Percentiles rank a stretch among this genome's conserved stretches.
phyloP scores from a whole-genome alignment of 2,329 filamentous ascomycete species.

The Fusarium heterosporum region DNA sequence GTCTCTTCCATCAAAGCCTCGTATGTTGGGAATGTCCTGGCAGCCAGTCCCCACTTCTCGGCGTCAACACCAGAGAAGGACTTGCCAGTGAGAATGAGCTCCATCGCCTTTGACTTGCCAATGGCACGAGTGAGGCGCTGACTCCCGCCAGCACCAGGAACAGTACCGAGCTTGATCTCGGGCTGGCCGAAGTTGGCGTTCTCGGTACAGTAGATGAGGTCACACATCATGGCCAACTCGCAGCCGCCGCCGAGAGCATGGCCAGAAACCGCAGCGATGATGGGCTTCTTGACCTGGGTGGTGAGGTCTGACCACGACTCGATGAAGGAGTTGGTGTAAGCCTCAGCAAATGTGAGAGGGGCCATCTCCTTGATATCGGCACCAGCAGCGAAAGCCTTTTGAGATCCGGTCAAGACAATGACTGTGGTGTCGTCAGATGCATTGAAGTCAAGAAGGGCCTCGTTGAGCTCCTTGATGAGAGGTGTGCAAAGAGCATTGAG shows the following conservation, averaged over 20 bases:
- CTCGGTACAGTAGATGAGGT: slow-evolving; percentile 90
- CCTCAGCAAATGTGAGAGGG: slow-evolving; percentile 85
- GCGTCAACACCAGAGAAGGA: slow-evolving; percentile 87
- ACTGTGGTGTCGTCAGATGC: slow-evolving; percentile 75
- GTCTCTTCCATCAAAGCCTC: slow-evolving; percentile 86
- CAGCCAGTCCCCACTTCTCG: slow-evolving; percentile 89
- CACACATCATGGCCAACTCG: slow-evolving; percentile 97
- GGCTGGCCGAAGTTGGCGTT: slow-evolving; percentile 94
- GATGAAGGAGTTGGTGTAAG: slow-evolving; percentile 93
- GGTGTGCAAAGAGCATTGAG: slow-evolving; percentile 94
- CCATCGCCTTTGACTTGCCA: slow-evolving; percentile 90
- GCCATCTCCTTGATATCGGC: slow-evolving; percentile 99
- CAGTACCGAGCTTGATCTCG: slow-evolving; percentile 93
- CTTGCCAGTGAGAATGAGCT: slow-evolving; percentile 87
- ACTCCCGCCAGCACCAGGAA: slow-evolving; percentile 91
- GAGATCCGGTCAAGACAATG: slow-evolving; percentile 88
- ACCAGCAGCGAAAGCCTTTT: slow-evolving; percentile 92
- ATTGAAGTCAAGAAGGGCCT: slow-evolving; percentile 78
- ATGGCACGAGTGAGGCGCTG: slow-evolving; percentile 87
- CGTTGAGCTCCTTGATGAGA: slow-evolving; percentile 89
- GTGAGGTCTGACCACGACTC: slow-evolving; percentile 92
- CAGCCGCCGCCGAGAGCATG: slow-evolving; percentile 96
- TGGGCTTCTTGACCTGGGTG: slow-evolving; percentile 87
- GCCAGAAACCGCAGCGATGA: slow-evolving; percentile 93
- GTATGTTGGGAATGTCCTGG: slow-evolving; percentile 81